A percentile compares a stretch with the other conserved stretches of the same genome.
Conservation (phyloP, 495 filamentous ascomycete genomes). For the Daldinia childiae region DNA sequence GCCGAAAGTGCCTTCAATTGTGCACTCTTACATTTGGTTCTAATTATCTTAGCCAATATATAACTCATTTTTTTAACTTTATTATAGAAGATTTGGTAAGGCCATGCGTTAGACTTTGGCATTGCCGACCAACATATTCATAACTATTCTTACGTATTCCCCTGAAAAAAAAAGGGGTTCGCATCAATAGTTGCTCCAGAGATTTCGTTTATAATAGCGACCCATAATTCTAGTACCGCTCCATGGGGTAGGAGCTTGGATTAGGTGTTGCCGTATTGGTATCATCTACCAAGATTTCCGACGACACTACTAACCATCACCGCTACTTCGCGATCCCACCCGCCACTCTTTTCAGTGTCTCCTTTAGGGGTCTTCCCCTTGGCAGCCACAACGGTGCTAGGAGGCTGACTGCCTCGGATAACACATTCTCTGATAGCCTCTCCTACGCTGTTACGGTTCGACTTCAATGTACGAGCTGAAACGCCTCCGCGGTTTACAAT, state of each 20-base stretch:
- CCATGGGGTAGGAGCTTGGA: neutral
- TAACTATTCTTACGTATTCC: neutral
- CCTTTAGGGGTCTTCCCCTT: constrained; percentile 51
- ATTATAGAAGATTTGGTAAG: neutral
- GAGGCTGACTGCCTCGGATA: constrained; percentile 70
- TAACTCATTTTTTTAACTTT: neutral
- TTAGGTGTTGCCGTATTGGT: neutral
- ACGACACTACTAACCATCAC: constrained; percentile 89
- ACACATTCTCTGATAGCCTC: constrained; percentile 87
- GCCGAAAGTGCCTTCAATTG: neutral
- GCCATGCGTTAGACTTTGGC: neutral
- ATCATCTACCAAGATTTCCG: constrained; percentile 55
- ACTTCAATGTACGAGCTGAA: constrained; percentile 79
- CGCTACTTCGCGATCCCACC: constrained; percentile 91
- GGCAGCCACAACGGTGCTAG: constrained; percentile 55
- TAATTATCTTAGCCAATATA: neutral
- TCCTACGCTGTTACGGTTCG: constrained; percentile 76
- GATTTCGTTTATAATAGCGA: neutral
- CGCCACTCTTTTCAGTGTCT: constrained; percentile 54
- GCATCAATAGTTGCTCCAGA: neutral
- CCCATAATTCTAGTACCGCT: neutral
- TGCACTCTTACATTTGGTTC: neutral
- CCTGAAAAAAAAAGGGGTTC: neutral
- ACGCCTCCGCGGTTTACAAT: constrained; percentile 83
- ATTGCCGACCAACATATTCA: neutral